phyloP scores from a whole-genome alignment of 768 basidiomycete genomes.

The Chalciporus sphaerocephalus region DNA sequence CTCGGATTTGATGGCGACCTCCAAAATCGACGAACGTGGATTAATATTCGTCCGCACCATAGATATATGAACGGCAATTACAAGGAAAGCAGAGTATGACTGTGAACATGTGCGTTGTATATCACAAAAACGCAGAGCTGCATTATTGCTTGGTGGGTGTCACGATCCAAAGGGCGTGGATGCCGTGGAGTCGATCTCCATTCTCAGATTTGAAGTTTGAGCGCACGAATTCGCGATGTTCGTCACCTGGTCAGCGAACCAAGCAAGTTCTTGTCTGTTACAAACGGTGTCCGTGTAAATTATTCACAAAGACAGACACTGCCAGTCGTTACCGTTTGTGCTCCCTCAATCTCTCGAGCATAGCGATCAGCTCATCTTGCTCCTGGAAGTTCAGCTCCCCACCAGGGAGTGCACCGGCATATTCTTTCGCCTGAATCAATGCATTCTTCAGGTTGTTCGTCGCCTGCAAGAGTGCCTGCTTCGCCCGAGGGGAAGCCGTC shows the following conservation, averaged over 20 bases:
- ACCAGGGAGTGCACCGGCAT: slow-evolving; percentile 57
- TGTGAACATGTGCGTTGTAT: too few relatives aligned
- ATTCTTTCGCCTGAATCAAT: slow-evolving; percentile 55
- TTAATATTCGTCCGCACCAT: not conserved
- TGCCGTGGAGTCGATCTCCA: slow-evolving; percentile 74
- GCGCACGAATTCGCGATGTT: slow-evolving; percentile 28
- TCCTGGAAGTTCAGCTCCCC: slow-evolving; percentile 67
- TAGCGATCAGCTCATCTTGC: slow-evolving; percentile 65
- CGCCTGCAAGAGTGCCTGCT: slow-evolving; percentile 63
- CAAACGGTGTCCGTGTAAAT: not conserved
- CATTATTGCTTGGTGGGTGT: not conserved
- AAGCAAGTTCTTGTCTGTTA: slow-evolving; percentile 50
- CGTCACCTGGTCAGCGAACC: slow-evolving; percentile 46
- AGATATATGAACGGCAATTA: not conserved
- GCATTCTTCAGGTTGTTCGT: slow-evolving; percentile 67
- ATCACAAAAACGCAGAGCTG: too few relatives aligned
- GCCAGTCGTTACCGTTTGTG: slow-evolving; percentile 51
- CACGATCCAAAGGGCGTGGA: slow-evolving; percentile 56
- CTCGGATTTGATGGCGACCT: not conserved
- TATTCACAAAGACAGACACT: not conserved
- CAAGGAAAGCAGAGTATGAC: not conserved
- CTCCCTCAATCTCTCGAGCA: slow-evolving; percentile 60
- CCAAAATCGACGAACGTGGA: not conserved
- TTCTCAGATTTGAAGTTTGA: slow-evolving; percentile 35
- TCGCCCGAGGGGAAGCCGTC: slow-evolving; percentile 50